phyloP scores from a whole-genome alignment of 176 grass and related monocot species.

The Eleusine coracana region DNA sequence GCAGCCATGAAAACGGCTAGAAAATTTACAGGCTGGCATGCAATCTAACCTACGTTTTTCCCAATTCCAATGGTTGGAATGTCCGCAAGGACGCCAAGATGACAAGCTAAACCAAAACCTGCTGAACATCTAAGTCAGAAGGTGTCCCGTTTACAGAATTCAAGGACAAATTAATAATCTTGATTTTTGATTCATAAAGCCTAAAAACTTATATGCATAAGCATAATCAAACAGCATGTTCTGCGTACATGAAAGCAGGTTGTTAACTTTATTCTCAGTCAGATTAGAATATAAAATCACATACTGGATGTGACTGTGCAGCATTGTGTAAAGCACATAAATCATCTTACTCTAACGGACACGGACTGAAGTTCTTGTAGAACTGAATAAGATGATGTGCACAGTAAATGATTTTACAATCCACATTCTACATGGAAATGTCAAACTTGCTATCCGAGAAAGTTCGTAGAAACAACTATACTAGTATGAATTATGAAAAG shows the following conservation, averaged over 20 bases:
- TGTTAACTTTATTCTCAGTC: neutral
- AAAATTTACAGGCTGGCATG: neutral
- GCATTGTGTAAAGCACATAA: neutral
- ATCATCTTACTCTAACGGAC: neutral
- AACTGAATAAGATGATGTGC: neutral
- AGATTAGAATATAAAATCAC: constrained; percentile 6
- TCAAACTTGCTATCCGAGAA: neutral
- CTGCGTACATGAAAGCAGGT: neutral
- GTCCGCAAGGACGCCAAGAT: constrained; percentile 80
- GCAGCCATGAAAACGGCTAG: neutral
- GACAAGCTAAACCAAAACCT: constrained; percentile 99
- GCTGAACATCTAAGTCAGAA: constrained; percentile 29
- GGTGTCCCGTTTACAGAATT: neutral
- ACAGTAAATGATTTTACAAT: neutral
- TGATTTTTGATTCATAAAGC: constrained; percentile 11
- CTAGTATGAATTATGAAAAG: too few species aligned
- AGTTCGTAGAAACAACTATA: neutral
- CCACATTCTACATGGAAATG: neutral
- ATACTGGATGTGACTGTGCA: neutral
- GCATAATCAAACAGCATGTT: neutral
- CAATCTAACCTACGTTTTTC: constrained; percentile 78
- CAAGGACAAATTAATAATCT: constrained; percentile 18
- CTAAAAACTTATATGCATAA: neutral
- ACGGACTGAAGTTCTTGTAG: neutral
- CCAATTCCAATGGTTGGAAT: constrained; percentile 79